Evolutionary conservation across 305 asterid genomes (phyloP).

Genomic region (Fraxinus paxiana): DNA sequence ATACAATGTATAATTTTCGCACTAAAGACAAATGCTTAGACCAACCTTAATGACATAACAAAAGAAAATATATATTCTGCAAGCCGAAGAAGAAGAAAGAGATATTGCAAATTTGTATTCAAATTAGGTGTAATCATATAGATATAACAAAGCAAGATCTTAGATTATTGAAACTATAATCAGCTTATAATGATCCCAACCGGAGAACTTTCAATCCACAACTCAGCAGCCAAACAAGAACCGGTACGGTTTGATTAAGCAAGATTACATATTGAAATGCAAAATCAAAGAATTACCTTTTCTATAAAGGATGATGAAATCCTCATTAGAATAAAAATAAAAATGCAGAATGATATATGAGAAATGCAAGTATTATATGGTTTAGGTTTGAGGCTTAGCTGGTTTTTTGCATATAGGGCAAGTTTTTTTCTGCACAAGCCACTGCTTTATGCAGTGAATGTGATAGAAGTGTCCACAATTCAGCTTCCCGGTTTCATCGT

Average conservation of each 20-base stretch:
- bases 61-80: background rate
- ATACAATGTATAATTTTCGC: background rate
- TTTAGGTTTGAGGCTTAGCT: conserved; percentile 41
- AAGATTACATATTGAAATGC: conserved; percentile 12
- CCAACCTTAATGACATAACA: background rate
- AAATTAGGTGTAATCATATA: background rate
- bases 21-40: background rate
- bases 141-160: background rate
- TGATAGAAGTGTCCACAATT: conserved; percentile 77
- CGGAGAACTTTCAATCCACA: background rate
- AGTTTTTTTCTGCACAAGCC: conserved; percentile 70
- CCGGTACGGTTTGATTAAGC: background rate
- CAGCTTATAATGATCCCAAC: background rate
- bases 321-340: conserved; percentile 36
- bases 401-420: conserved; percentile 86
- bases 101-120: background rate
- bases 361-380: conserved; percentile 10
- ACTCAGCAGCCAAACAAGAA: background rate
- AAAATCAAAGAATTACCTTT: conserved; percentile 40
- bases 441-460: conserved; percentile 78
- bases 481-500: conserved; percentile 74
- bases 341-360: conserved; percentile 13
- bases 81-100: background rate
- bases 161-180: background rate
- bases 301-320: conserved; percentile 28